Evolutionary conservation across 2,329 filamentous ascomycete species (phyloP).

Genomic region (Xylaria sp.): DNA sequence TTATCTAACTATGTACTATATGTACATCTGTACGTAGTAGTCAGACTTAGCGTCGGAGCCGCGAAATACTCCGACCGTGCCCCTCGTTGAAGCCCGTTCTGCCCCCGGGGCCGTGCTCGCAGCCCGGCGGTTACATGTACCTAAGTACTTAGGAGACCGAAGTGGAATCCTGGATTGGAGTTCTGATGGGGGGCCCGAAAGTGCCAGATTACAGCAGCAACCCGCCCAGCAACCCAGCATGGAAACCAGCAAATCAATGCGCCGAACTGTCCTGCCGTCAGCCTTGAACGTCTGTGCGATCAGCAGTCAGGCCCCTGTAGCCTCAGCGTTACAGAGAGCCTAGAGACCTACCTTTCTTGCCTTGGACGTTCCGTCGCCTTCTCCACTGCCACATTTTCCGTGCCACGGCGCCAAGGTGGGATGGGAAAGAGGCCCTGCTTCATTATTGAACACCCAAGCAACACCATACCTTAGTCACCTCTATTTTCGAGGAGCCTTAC

Average conservation of each 20-base stretch:
- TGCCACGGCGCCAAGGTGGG: conserved; percentile 15
- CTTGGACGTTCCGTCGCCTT: conserved; percentile 11
- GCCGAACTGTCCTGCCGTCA: not conserved
- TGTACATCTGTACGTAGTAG: not conserved
- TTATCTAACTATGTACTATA: not conserved
- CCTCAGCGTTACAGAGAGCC: too few relatives aligned
- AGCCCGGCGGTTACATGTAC: too few relatives aligned
- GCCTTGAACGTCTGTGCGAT: not conserved
- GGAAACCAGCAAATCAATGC: too few relatives aligned
- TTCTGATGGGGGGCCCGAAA: too few relatives aligned
- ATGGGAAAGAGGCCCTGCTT: conserved; percentile 2
- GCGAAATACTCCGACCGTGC: not conserved
- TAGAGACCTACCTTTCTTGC: too few relatives aligned
- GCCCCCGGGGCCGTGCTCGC: too few relatives aligned
- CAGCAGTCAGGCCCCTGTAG: not conserved
- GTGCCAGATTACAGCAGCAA: too few relatives aligned
- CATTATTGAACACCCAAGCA: not conserved
- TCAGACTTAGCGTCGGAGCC: not conserved
- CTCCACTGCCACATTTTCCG: conserved; percentile 18
- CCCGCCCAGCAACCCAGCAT: too few relatives aligned
- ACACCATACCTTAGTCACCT: conserved; percentile 1
- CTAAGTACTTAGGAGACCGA: too few relatives aligned
- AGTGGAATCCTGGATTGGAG: too few relatives aligned
- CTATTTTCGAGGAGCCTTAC: conserved; percentile 8
- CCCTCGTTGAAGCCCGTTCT: not conserved